Evolutionary conservation across 2,329 filamentous ascomycete species (phyloP).

Genomic region (Clarireedia monteithiana): DNA sequence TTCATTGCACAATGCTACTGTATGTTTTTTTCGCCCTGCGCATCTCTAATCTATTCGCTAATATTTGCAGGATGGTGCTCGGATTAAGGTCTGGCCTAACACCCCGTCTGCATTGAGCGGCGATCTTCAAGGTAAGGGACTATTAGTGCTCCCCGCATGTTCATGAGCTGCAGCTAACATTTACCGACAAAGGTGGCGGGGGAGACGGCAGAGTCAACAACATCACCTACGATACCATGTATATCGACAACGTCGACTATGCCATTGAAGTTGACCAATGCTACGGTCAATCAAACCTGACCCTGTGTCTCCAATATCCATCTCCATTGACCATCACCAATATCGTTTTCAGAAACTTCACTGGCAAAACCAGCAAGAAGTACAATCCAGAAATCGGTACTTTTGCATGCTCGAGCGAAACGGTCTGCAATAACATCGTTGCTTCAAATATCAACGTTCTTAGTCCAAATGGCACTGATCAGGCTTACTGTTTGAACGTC

Average conservation of each 20-base stretch:
- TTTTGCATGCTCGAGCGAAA: slow-evolving; percentile 39
- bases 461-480: slow-evolving; percentile 38
- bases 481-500: slow-evolving; percentile 38
- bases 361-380: slow-evolving; percentile 42
- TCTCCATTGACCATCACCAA: slow-evolving; percentile 48
- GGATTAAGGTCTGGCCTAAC: slow-evolving; percentile 66
- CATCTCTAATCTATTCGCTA: slow-evolving; percentile 14
- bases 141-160: background rate
- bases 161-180: background rate
- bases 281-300: slow-evolving; percentile 54
- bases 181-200: slow-evolving; percentile 45
- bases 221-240: slow-evolving; percentile 57
- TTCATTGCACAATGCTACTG: slow-evolving; percentile 46
- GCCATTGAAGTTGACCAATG: slow-evolving; percentile 59
- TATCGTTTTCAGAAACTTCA: slow-evolving; percentile 48
- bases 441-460: slow-evolving; percentile 38
- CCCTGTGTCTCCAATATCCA: slow-evolving; percentile 51
- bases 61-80: slow-evolving; percentile 49
- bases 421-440: slow-evolving; percentile 43
- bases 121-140: slow-evolving; percentile 39
- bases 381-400: slow-evolving; percentile 38
- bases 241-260: slow-evolving; percentile 54
- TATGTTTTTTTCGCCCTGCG: slow-evolving; percentile 26
- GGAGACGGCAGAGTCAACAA: slow-evolving; percentile 55
- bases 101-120: slow-evolving; percentile 43